phyloP scores from a whole-genome alignment of 306 rosid genomes.

The Prunus padus region DNA sequence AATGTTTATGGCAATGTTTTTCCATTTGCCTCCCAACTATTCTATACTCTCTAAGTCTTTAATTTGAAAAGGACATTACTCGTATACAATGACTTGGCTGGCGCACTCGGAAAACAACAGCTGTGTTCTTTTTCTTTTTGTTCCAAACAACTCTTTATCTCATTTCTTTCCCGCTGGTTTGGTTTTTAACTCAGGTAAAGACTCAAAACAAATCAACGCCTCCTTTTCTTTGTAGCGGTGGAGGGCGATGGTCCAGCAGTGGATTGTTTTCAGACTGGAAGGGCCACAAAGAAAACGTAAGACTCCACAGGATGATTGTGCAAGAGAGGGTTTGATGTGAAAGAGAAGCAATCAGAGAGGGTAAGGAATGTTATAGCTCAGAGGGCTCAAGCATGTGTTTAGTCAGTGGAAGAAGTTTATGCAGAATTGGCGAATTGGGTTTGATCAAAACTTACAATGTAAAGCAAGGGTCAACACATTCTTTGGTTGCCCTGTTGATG shows the following conservation, averaged over 20 bases:
- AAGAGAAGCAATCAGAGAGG: slow-evolving; percentile 24
- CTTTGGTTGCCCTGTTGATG: slow-evolving; percentile 27
- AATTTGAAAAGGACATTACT: not conserved
- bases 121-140: no score
- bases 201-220: no score
- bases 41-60: not conserved
- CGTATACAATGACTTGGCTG: no score
- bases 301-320: slow-evolving; percentile 1
- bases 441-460: not conserved
- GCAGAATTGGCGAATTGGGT: slow-evolving; percentile 19
- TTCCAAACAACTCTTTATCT: no score
- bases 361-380: slow-evolving; percentile 19
- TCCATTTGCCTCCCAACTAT: not conserved
- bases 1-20: not conserved
- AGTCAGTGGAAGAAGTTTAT: slow-evolving; percentile 19
- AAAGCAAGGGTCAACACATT: not conserved
- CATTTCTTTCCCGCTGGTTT: no score
- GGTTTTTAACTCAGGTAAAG: no score
- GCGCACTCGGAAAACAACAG: no score
- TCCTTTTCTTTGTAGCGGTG: no score
- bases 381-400: slow-evolving; percentile 14
- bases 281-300: slow-evolving; percentile 11
- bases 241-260: not conserved
- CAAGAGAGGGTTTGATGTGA: slow-evolving; percentile 5
- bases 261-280: not conserved